Conservation (phyloP, 2,329 filamentous ascomycete species). For the Aureobasidium mangrovei region DNA sequence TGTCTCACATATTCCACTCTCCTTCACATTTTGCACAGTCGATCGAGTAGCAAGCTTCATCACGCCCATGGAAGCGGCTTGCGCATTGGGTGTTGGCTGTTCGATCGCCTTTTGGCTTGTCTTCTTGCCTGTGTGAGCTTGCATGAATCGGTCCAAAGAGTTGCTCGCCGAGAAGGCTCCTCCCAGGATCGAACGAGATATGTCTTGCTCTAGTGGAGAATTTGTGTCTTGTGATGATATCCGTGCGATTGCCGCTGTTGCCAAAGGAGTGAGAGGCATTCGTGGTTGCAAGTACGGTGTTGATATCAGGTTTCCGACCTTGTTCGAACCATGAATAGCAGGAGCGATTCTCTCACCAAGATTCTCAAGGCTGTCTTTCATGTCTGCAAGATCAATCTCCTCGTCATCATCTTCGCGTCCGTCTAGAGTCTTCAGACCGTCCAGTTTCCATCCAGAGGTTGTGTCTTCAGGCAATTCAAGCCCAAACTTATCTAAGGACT, state of each 20-base stretch:
- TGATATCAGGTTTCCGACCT: not conserved
- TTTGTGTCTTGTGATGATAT: not conserved
- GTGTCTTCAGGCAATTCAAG: slow-evolving; percentile 32
- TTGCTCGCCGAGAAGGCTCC: slow-evolving; percentile 34
- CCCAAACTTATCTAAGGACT: slow-evolving; percentile 30
- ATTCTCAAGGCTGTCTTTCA: not conserved
- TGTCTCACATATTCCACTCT: not conserved
- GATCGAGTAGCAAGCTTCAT: not conserved
- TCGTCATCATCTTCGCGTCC: slow-evolving; percentile 29
- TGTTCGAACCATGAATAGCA: not conserved
- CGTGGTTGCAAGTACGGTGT: not conserved
- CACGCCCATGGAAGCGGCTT: not conserved
- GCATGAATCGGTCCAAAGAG: slow-evolving; percentile 44
- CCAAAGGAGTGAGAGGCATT: not conserved
- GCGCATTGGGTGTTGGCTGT: not conserved
- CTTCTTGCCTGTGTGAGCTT: slow-evolving; percentile 31
- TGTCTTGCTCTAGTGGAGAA: not conserved
- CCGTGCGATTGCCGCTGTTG: not conserved
- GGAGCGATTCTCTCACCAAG: not conserved
- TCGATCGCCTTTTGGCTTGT: not conserved
- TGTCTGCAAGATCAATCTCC: slow-evolving; percentile 22
- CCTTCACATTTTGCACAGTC: not conserved
- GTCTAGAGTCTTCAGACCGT: slow-evolving; percentile 39
- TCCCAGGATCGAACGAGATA: slow-evolving; percentile 25
- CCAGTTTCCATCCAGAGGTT: slow-evolving; percentile 39